Percentiles rank a stretch among this genome's conserved stretches.
Conservation (phyloP, 2,329 filamentous ascomycete genomes). For the Coniochaeta sp. region DNA sequence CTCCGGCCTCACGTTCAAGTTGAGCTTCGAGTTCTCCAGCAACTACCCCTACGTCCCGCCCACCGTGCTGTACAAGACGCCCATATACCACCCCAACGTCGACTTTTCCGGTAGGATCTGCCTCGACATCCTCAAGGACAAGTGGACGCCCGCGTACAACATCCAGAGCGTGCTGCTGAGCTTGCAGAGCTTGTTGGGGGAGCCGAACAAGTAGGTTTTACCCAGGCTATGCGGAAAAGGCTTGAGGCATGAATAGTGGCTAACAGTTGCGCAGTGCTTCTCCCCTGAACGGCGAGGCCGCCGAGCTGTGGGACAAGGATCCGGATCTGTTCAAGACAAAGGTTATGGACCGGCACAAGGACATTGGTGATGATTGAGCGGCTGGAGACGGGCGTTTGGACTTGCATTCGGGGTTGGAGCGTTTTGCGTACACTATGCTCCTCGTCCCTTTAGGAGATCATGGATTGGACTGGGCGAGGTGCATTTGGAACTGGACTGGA, state of each 20-base stretch:
- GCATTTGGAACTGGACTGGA: constrained; percentile 16
- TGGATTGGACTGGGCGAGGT: constrained; percentile 9
- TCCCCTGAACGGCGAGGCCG: constrained; percentile 91
- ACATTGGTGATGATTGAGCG: constrained; percentile 55
- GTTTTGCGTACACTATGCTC: background rate
- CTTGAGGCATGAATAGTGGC: background rate
- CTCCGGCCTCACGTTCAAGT: constrained; percentile 80
- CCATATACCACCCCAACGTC: constrained; percentile 98
- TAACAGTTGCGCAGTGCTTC: constrained; percentile 58
- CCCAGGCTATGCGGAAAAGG: background rate
- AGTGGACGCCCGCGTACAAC: constrained; percentile 98
- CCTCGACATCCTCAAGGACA: constrained; percentile 96
- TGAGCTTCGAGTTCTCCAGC: constrained; percentile 80
- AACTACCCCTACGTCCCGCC: constrained; percentile 93
- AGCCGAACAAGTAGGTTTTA: constrained; percentile 86
- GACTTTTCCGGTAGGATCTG: constrained; percentile 97
- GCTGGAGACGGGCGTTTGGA: background rate
- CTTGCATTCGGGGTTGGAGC: constrained; percentile 11
- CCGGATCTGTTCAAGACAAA: constrained; percentile 79
- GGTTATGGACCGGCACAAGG: constrained; percentile 54
- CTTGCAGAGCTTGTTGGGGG: constrained; percentile 87
- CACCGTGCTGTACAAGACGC: constrained; percentile 93
- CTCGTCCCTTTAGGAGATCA: background rate
- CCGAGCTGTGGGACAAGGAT: constrained; percentile 91
- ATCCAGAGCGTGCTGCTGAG: constrained; percentile 89